These are phyloP conservation scores for Syzygium syzygioides DNA, from an alignment of 441 rosid genomes.

Conservation along the genomic window DNA sequence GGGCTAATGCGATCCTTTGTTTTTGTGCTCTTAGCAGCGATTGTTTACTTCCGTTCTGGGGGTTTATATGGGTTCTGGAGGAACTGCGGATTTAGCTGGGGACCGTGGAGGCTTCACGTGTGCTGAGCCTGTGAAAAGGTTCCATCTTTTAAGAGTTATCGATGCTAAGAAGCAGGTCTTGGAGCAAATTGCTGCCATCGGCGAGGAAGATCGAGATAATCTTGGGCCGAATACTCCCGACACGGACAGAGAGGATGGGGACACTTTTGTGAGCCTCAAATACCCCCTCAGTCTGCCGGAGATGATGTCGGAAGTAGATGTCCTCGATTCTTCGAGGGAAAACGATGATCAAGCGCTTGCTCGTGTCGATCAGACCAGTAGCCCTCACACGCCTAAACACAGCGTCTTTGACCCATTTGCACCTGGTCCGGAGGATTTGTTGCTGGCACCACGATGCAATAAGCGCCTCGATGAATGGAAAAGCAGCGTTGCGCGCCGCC, in stretches of 20 bases:
- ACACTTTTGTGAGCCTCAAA: constrained; percentile 12
- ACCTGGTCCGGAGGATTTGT: constrained; percentile 31
- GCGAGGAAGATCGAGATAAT: constrained; percentile 1
- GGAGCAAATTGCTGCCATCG: neutral
- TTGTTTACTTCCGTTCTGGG: neutral
- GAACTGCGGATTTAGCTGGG: neutral
- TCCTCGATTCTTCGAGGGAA: neutral
- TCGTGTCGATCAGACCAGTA: constrained; percentile 2
- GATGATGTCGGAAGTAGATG: neutral
- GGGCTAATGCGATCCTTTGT: neutral
- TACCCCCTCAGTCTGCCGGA: constrained; percentile 24
- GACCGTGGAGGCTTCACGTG: neutral
- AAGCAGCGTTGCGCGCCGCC: constrained; percentile 26
- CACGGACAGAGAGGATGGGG: constrained; percentile 34
- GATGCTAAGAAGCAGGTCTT: neutral
- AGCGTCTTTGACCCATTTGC: constrained; percentile 52
- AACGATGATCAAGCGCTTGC: neutral
- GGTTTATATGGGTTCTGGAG: neutral
- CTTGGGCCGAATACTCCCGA: constrained; percentile 52
- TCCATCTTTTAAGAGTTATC: neutral
- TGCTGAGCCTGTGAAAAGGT: neutral
- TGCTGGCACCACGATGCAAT: constrained; percentile 43
- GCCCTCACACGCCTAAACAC: constrained; percentile 41
- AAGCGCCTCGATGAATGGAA: constrained; percentile 34
- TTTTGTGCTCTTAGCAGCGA: neutral